Base-by-base conservation (phyloP, 805 yeast genomes). In the Yamadazyma sp. region DNA sequence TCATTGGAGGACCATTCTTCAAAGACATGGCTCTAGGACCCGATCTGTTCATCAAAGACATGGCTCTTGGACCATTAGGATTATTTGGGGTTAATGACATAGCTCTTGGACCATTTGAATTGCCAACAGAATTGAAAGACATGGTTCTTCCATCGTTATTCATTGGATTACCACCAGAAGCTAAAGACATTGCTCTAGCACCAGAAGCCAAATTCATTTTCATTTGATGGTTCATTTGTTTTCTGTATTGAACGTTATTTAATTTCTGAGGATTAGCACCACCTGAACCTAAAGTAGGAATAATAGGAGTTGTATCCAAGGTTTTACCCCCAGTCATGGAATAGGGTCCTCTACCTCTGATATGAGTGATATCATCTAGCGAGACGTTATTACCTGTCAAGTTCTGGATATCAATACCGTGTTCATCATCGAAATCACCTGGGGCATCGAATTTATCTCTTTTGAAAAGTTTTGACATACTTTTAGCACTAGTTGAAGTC, bases 241-340 rank as follows among this genome's bases (percentile, higher is more conserved):
- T 83, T 46, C 94, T 65, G 53, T 84, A 84, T 43, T 80, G 80
- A 5, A 76, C 65, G 45, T 75, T 80, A 34, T 70, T 70, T 45
- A 65, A 50, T 31, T 59, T 42, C 18, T 42, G 63, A 16, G 43
- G 35, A 41, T 30, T 53, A 47, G 34, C 38, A 26, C 39, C 55
- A 42, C 44, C 48, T 0, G 72, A 58, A 4, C 75, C 65, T 3
- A 84, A 36, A 0, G 87, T 82, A 5, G 94, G 94, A 25, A 85
- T 83, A 43, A 81, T 77, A 7, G 93, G 89, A 0, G 86, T 71
- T 0, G 89, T 71, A 43, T 81, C 86, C 36, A 65, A 55, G 5
- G 55, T 35, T 21, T 50, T 44, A 11, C 26, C 53, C 41, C 32
- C 69, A 21, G 46, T 62, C 13, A 71, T 62, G 3, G 81, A 82